Conservation (phyloP, 2,329 filamentous ascomycete species). For the Ambrosiella beaveri region DNA sequence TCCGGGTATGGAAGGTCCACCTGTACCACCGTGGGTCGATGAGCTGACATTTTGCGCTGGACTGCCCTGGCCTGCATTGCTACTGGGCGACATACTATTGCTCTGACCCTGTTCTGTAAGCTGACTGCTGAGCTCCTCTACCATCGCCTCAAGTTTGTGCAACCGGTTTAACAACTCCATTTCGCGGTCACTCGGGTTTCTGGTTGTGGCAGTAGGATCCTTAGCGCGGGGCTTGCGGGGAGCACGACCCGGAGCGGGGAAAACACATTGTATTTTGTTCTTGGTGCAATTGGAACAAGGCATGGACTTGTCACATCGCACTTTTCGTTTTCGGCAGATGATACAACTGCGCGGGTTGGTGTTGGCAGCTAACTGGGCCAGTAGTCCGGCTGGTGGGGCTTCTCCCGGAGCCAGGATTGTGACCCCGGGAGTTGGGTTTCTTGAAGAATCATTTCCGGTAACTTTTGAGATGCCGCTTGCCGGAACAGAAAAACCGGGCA, state of each 20-base stretch:
- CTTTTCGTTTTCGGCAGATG: slow-evolving; percentile 40
- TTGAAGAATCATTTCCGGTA: not conserved
- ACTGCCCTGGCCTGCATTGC: not conserved
- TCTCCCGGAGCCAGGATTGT: slow-evolving; percentile 13
- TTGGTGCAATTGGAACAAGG: slow-evolving; percentile 60
- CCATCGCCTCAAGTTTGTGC: slow-evolving; percentile 57
- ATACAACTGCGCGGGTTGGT: slow-evolving; percentile 33
- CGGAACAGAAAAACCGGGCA: not conserved
- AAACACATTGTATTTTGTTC: slow-evolving; percentile 54
- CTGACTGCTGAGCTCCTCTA: slow-evolving; percentile 50
- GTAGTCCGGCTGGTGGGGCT: slow-evolving; percentile 8
- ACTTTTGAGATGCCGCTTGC: not conserved
- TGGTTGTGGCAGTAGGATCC: slow-evolving; percentile 44
- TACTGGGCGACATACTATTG: slow-evolving; percentile 7
- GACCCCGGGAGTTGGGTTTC: slow-evolving; percentile 3
- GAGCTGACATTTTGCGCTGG: slow-evolving; percentile 4
- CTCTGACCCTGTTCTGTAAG: slow-evolving; percentile 26
- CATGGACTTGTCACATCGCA: slow-evolving; percentile 63
- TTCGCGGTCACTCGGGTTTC: slow-evolving; percentile 44
- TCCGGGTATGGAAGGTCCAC: not conserved
- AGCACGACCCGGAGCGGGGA: slow-evolving; percentile 56
- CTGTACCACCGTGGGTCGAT: slow-evolving; percentile 5
- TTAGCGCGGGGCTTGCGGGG: slow-evolving; percentile 49
- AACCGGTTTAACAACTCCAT: slow-evolving; percentile 55
- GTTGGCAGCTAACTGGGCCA: slow-evolving; percentile 15